phyloP scores from a whole-genome alignment of 2,329 filamentous ascomycete genomes.

The Exophiala alcalophila region DNA sequence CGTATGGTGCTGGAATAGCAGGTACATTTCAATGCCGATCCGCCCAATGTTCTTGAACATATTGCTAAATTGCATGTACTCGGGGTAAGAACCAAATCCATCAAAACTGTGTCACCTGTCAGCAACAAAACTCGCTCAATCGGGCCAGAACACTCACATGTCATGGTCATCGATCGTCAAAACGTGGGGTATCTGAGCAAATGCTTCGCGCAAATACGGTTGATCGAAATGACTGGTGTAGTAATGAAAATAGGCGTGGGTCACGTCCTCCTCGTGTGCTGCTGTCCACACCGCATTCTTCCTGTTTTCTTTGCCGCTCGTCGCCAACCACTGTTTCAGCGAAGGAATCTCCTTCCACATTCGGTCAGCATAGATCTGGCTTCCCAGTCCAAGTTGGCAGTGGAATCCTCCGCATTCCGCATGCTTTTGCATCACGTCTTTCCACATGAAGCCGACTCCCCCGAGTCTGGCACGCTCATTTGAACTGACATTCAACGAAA shows the following conservation, averaged over 20 bases:
- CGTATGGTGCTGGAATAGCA: conserved; percentile 97
- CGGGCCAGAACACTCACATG: conserved; percentile 66
- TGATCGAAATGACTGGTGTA: conserved; percentile 99
- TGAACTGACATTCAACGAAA: conserved; percentile 79
- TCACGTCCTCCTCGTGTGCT: conserved; percentile 90
- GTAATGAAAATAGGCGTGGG: conserved; percentile 97
- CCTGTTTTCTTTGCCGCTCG: conserved; percentile 87
- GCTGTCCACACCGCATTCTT: conserved; percentile 91
- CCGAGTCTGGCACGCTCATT: conserved; percentile 82
- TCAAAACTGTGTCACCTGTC: conserved; percentile 70
- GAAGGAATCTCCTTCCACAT: conserved; percentile 95
- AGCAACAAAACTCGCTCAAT: not conserved
- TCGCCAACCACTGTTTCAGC: conserved; percentile 90
- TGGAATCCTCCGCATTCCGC: conserved; percentile 95
- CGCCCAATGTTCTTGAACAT: conserved; percentile 98
- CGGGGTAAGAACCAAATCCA: conserved; percentile 93
- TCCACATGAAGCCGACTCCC: conserved; percentile 96
- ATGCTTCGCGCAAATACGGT: conserved; percentile 87
- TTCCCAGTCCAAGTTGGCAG: conserved; percentile 83
- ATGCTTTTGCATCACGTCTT: conserved; percentile 96
- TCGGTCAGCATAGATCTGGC: conserved; percentile 92
- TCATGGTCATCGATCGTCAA: conserved; percentile 95
- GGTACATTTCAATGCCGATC: conserved; percentile 94
- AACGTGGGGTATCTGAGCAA: conserved; percentile 94
- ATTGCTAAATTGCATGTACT: conserved; percentile 96